Evolutionary conservation across 2,329 filamentous ascomycete species (phyloP).

Genomic region (Fusarium buxicola): DNA sequence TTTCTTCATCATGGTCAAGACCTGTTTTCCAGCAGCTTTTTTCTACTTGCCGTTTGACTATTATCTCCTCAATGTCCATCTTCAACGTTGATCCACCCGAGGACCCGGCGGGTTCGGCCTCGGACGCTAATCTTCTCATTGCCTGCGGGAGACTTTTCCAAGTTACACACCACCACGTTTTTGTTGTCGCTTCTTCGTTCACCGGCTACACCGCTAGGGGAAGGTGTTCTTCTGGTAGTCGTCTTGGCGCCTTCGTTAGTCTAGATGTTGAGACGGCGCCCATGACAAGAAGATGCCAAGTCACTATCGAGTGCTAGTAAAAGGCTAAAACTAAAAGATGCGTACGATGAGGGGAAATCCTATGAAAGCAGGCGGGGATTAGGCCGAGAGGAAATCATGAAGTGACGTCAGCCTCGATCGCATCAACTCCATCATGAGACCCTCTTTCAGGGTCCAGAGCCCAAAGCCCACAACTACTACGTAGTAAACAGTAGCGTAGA

Average conservation of each 20-base stretch:
- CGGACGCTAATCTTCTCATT: neutral
- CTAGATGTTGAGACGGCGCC: too few relatives aligned
- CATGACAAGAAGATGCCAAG: slow-evolving; percentile 17
- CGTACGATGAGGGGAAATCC: slow-evolving; percentile 6
- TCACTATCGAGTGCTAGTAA: slow-evolving; percentile 4
- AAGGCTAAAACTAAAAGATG: neutral
- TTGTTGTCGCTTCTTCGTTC: slow-evolving; percentile 1
- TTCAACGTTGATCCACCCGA: neutral
- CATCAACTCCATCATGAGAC: slow-evolving; percentile 7
- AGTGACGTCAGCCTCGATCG: slow-evolving; percentile 39
- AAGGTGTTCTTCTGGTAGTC: neutral
- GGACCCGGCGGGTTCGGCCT: neutral
- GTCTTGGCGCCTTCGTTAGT: neutral
- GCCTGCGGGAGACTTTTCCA: neutral
- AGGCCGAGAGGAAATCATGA: slow-evolving; percentile 9
- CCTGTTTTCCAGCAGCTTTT: slow-evolving; percentile 1
- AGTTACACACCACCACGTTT: slow-evolving; percentile 34
- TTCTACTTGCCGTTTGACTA: neutral
- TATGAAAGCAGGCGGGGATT: neutral
- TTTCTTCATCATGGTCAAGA: neutral
- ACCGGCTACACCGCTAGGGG: neutral
- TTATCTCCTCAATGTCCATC: neutral
- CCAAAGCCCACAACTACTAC: neutral
- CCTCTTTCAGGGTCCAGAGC: slow-evolving; percentile 1
- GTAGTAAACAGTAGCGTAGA: neutral